Conservation (phyloP, 495 filamentous ascomycete genomes). For the Neurospora sp. region DNA sequence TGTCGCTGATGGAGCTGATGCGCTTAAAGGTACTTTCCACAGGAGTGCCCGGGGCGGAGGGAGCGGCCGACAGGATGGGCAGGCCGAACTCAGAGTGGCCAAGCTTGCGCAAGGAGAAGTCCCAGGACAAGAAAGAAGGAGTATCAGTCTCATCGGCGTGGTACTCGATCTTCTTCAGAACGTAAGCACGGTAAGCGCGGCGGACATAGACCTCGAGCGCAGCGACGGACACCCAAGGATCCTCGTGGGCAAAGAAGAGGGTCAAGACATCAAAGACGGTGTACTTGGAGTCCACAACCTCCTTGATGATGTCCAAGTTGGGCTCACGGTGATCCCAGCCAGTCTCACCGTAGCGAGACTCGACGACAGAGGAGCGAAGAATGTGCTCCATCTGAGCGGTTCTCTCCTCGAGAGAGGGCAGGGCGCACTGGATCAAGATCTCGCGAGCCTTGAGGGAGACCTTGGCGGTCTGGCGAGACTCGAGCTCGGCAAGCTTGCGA, state of each 20-base stretch:
- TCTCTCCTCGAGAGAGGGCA: constrained; percentile 92
- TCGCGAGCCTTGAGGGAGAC: constrained; percentile 94
- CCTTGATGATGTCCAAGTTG: constrained; percentile 75
- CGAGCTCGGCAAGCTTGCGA: constrained; percentile 80
- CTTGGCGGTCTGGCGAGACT: constrained; percentile 81
- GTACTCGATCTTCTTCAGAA: constrained; percentile 79
- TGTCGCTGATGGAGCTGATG: constrained; percentile 89
- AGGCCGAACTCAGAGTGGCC: constrained; percentile 81
- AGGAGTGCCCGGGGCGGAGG: constrained; percentile 82
- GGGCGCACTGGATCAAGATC: constrained; percentile 89
- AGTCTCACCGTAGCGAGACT: constrained; percentile 92
- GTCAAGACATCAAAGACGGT: constrained; percentile 95
- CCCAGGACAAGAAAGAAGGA: constrained; percentile 83
- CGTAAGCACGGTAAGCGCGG: constrained; percentile 92
- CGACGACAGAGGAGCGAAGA: constrained; percentile 89
- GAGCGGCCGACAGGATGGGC: constrained; percentile 58
- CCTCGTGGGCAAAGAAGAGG: constrained; percentile 84
- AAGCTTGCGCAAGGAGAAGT: constrained; percentile 87
- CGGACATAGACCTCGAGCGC: constrained; percentile 94
- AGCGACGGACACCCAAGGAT: constrained; percentile 90
- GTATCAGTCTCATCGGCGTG: constrained; percentile 62
- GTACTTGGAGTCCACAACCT: constrained; percentile 96
- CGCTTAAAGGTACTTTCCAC: constrained; percentile 58
- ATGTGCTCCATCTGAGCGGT: constrained; percentile 98
- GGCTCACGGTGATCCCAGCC: constrained; percentile 96